Percentiles rank a stretch among this genome's conserved stretches.
phyloP scores from a whole-genome alignment of 2,329 filamentous ascomycete species.

The Botrytis pseudocinerea region DNA sequence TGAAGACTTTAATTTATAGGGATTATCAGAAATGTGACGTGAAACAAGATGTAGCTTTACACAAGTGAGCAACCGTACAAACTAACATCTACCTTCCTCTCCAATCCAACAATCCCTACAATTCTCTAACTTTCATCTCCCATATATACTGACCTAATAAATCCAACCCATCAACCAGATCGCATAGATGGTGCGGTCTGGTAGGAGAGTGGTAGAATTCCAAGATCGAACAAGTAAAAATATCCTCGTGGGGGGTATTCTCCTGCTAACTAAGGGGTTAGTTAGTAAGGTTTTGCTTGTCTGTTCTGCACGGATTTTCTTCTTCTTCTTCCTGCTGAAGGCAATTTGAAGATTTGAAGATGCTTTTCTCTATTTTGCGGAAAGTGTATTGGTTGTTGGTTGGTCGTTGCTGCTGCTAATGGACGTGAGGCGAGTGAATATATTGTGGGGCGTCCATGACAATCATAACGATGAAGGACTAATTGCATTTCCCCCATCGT shows the following conservation, averaged over 20 bases:
- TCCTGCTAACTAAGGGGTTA: background rate
- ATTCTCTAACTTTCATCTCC: background rate
- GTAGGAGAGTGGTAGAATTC: background rate
- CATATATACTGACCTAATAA: background rate
- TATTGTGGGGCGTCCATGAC: background rate
- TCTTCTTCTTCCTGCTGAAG: background rate
- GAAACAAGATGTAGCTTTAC: background rate
- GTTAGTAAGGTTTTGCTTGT: background rate
- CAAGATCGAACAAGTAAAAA: constrained; percentile 1
- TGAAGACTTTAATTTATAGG: background rate
- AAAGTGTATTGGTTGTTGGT: background rate
- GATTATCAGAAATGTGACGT: background rate
- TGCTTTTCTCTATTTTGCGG: background rate
- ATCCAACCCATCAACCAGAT: background rate
- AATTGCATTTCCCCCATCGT: background rate
- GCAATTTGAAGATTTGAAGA: background rate
- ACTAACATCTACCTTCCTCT: background rate
- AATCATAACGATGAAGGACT: background rate
- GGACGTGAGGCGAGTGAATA: background rate
- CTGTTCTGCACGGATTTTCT: background rate
- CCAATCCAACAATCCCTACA: background rate
- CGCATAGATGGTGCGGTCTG: background rate
- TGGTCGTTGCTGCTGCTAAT: background rate
- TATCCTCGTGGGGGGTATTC: background rate
- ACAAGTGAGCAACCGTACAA: background rate